Evolutionary conservation across 78 protist species (phyloP), one percentile per base, ranked within the genome.

Genomic region (Bodo saltans): DNA sequence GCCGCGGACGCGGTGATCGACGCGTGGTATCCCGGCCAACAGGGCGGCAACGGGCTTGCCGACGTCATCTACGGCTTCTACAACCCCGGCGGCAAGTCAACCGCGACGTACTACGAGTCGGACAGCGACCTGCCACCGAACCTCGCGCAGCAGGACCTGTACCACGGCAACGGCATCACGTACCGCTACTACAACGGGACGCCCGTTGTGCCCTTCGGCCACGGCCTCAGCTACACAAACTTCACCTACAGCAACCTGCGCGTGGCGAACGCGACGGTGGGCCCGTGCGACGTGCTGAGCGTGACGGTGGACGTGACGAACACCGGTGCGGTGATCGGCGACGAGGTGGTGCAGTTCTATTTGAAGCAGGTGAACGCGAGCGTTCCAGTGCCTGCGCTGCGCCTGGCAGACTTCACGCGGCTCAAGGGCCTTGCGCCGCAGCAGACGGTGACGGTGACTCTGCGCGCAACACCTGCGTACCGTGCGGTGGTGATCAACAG

Each of bases 201-300:
- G 37, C 70, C 70, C n/a, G 52, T 52, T n/a, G 79, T 41, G 71
- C 37, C 71, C 42, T 87, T 87, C 34, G 90, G 87, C 11, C 47
- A 68, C 80, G 90, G 90, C 29, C 90, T 87, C 72, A 60, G 84
- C 21, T 83, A 80, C 90, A 86, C 85, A 33, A 78, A 52, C 47
- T 79, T 86, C 71, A n/a, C n/a, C n/a, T n/a, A n/a, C n/a, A n/a
- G n/a, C n/a, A 30, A 73, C 70, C 0, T 79, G 76, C 28, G 21
- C 42, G 35, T 72, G 39, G 42, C 17, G 25, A 72, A 67, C 73
- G 27, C 60, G 67, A 30, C 52, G 41, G n/a, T n/a, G n/a, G n/a
- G n/a, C n/a, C n/a, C n/a, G n/a, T n/a, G n/a, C n/a, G n/a, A n/a
- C n/a, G n/a, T n/a, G n/a, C n/a, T n/a, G n/a, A 47, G 60, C 23